Evolutionary conservation across 371 early-diverging fungal species (phyloP).

Genomic region (Haplosporangium sp.): DNA sequence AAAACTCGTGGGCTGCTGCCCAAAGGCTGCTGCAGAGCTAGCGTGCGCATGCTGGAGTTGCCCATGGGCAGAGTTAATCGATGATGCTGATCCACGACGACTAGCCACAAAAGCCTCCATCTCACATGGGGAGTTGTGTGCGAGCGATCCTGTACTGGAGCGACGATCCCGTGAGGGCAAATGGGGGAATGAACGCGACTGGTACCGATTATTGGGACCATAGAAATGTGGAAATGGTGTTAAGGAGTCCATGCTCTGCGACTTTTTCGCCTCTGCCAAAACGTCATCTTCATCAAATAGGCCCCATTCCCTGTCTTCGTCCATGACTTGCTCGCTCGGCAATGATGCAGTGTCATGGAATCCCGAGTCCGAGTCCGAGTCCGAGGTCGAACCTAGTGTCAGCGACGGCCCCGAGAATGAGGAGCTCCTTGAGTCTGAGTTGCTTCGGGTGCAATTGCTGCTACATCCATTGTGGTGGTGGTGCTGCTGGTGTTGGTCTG

Average conservation of each 20-base stretch:
- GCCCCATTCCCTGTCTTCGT: slow-evolving; percentile 53
- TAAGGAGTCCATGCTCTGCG: slow-evolving; percentile 13
- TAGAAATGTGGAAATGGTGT: slow-evolving; percentile 1
- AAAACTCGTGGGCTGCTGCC: slow-evolving; percentile 4
- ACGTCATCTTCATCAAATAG: slow-evolving; percentile 38
- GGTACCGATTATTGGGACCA: slow-evolving; percentile 8
- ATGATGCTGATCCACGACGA: slow-evolving; percentile 51
- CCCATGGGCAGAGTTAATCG: slow-evolving; percentile 17
- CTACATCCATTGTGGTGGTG: not conserved
- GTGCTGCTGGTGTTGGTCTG: not conserved
- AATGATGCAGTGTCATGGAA: slow-evolving; percentile 18
- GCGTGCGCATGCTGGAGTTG: not conserved
- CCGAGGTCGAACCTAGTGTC: slow-evolving; percentile 5
- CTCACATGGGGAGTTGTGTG: slow-evolving; percentile 28
- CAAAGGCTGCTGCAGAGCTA: not conserved
- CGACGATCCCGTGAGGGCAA: slow-evolving; percentile 38
- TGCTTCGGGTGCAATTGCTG: not conserved
- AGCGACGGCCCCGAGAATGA: slow-evolving; percentile 15
- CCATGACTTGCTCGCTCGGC: slow-evolving; percentile 33
- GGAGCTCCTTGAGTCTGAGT: slow-evolving; percentile 15
- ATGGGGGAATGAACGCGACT: slow-evolving; percentile 2
- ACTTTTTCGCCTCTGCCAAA: slow-evolving; percentile 10
- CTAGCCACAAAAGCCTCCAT: slow-evolving; percentile 49
- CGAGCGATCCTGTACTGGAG: slow-evolving; percentile 51
- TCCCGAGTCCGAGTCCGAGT: slow-evolving; percentile 35